These are phyloP conservation scores for Begonia masoniana DNA, from an alignment of 306 rosid species.

Conservation along the genomic window DNA sequence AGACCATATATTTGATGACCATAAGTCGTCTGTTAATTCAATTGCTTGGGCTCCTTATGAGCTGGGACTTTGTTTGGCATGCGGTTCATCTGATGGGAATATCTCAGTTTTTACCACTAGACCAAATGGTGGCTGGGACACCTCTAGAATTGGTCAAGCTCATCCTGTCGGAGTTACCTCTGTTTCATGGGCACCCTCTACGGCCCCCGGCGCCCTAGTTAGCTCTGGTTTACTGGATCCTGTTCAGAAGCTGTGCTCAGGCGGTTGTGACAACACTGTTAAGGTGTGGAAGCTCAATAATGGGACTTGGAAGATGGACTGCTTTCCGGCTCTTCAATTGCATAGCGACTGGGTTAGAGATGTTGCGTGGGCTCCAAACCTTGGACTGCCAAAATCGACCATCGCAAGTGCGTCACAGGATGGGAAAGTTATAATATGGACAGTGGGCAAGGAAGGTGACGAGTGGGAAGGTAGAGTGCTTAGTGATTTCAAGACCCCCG, in stretches of 20 bases:
- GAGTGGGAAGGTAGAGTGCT: conserved; percentile 74
- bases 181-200: conserved; percentile 88
- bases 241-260: conserved; percentile 77
- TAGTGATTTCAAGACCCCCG: conserved; percentile 60
- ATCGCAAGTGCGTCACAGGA: conserved; percentile 80
- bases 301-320: conserved; percentile 77
- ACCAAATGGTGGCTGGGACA: conserved; percentile 71
- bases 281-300: conserved; percentile 60
- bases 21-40: conserved; percentile 67
- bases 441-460: conserved; percentile 70
- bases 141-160: conserved; percentile 59
- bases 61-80: conserved; percentile 66
- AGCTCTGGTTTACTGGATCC: conserved; percentile 70
- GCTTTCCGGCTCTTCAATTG: conserved; percentile 80
- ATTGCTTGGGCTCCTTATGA: conserved; percentile 88
- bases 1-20: conserved; percentile 59
- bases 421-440: conserved; percentile 70
- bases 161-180: conserved; percentile 83
- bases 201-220: conserved; percentile 66
- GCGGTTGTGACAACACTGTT: conserved; percentile 82
- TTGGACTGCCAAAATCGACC: conserved; percentile 80
- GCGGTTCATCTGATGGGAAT: conserved; percentile 84
- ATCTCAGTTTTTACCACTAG: conserved; percentile 62
- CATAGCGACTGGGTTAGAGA: conserved; percentile 83
- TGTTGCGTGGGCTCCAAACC: conserved; percentile 88